Percentiles rank a stretch among this genome's conserved stretches.
These are phyloP conservation scores for Tricholomella constricta DNA, from an alignment of 768 basidiomycete genomes.

Conservation along the genomic window DNA sequence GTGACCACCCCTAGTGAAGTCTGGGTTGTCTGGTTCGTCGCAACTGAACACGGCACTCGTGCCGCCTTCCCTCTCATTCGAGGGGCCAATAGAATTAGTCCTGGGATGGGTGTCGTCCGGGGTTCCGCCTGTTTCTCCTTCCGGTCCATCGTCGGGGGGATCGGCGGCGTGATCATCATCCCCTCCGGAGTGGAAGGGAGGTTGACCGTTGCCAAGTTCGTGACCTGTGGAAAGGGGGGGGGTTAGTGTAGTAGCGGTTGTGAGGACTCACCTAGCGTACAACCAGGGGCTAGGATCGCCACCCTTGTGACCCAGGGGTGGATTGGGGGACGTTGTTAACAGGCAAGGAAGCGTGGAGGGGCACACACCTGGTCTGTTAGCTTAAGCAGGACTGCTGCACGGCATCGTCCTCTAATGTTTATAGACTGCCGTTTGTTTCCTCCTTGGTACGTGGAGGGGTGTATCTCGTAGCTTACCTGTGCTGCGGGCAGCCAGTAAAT, in stretches of 20 bases:
- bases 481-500: not conserved
- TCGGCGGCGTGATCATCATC: not conserved
- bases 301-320: not conserved
- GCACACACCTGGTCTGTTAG: not conserved
- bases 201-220: not conserved
- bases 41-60: too few species aligned
- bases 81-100: not conserved
- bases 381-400: conserved; percentile 1
- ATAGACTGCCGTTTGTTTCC: conserved; percentile 11
- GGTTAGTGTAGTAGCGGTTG: not conserved
- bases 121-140: not conserved
- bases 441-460: not conserved
- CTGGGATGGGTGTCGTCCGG: not conserved
- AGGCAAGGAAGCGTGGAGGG: not conserved
- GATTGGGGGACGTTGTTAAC: not conserved
- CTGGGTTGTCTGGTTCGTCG: too few species aligned
- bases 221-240: not conserved
- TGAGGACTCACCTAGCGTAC: not conserved
- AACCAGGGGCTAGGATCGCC: not conserved
- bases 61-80: too few species aligned
- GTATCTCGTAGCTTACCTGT: not conserved
- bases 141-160: not conserved
- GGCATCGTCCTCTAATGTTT: not conserved
- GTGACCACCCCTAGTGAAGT: too few species aligned
- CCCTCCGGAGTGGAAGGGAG: not conserved